These are phyloP conservation scores for Mucor piriformis DNA, from an alignment of 371 early-diverging fungal species.

Conservation along the genomic window DNA sequence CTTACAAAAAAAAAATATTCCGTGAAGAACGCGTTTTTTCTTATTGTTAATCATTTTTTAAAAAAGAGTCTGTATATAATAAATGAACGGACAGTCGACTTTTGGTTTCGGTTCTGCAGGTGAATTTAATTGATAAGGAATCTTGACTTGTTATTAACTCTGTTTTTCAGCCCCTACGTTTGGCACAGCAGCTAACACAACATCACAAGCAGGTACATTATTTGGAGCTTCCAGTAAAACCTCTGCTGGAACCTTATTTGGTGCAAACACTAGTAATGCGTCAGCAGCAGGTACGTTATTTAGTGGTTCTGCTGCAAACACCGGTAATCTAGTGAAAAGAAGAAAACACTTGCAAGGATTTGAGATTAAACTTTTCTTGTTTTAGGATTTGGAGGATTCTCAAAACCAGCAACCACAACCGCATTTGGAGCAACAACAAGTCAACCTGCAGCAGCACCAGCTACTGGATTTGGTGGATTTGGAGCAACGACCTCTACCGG, in stretches of 20 bases:
- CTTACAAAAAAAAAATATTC: background rate
- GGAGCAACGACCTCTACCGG: too few species aligned
- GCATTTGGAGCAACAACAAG: slow-evolving; percentile 17
- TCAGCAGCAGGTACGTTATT: slow-evolving; percentile 42
- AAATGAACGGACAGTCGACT: background rate
- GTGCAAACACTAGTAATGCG: slow-evolving; percentile 17
- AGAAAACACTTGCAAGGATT: background rate
- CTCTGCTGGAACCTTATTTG: slow-evolving; percentile 27
- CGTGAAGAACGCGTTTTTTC: background rate
- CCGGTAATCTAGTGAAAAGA: background rate
- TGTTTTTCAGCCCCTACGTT: slow-evolving; percentile 7
- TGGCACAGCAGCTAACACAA: slow-evolving; percentile 25
- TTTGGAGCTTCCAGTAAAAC: slow-evolving; percentile 25
- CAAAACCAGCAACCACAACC: slow-evolving; percentile 11
- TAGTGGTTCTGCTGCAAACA: slow-evolving; percentile 37
- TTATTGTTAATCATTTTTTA: background rate
- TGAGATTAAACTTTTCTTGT: background rate
- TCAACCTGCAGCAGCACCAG: slow-evolving; percentile 3
- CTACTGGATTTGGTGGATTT: slow-evolving; percentile 18
- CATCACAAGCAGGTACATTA: slow-evolving; percentile 36
- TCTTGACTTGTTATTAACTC: background rate
- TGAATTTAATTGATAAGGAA: background rate
- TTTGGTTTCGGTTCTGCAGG: slow-evolving; percentile 18
- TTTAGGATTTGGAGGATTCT: slow-evolving; percentile 22
- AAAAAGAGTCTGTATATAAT: background rate